A percentile compares a stretch with the other conserved stretches of the same genome.
These are phyloP conservation scores for Phytophthora sp. DNA, from an alignment of 352 stramenopile species.

Conservation along the genomic window DNA sequence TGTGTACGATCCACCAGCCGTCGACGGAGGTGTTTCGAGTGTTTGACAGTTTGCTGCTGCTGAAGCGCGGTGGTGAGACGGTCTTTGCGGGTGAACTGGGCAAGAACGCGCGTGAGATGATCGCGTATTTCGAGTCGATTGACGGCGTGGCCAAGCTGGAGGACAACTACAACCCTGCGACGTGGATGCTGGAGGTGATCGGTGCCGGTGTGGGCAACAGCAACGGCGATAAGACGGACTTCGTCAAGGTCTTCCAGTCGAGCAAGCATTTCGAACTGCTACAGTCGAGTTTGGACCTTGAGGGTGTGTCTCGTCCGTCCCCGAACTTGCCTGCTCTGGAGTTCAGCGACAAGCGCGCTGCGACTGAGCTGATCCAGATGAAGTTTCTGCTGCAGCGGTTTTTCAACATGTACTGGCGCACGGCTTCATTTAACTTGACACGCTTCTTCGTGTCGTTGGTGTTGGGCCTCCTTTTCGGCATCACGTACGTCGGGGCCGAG, in stretches of 20 bases:
- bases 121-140: conserved; percentile 32
- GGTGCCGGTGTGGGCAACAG: conserved; percentile 44
- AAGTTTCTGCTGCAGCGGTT: conserved; percentile 56
- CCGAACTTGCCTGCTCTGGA: conserved; percentile 27
- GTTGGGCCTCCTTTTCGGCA: conserved; percentile 33
- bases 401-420: conserved; percentile 81
- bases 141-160: conserved; percentile 53
- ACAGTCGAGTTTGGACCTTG: conserved; percentile 38
- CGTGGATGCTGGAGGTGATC: conserved; percentile 48
- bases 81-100: conserved; percentile 63
- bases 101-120: conserved; percentile 47
- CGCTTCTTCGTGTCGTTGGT: conserved; percentile 36
- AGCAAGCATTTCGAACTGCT: conserved; percentile 36
- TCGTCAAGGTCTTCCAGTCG: conserved; percentile 37
- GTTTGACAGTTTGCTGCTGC: conserved; percentile 28
- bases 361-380: conserved; percentile 30
- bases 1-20: conserved; percentile 95
- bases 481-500: conserved; percentile 28
- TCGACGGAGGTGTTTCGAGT: conserved; percentile 81
- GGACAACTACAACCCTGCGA: conserved; percentile 79
- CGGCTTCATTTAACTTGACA: conserved; percentile 34
- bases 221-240: conserved; percentile 44
- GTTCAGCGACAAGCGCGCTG: conserved; percentile 48
- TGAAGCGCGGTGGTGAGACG: conserved; percentile 43
- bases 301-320: conserved; percentile 33